These are phyloP conservation scores for Populus simonii DNA, from an alignment of 345 rosid species.

Conservation along the genomic window DNA sequence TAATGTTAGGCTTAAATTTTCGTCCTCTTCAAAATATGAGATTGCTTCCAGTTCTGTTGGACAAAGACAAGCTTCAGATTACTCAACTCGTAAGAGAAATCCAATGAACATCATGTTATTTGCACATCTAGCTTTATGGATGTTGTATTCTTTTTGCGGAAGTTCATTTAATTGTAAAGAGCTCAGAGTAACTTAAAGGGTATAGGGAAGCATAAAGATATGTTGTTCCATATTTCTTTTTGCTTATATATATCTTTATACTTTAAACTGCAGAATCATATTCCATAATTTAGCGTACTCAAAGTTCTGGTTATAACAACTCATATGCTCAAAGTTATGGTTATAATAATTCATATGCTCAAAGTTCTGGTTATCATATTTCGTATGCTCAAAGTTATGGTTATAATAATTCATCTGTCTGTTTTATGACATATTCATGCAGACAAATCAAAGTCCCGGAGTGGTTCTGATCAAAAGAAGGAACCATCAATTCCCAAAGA, in stretches of 20 bases:
- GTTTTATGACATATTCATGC: constrained; percentile 11
- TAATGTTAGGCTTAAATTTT: background rate
- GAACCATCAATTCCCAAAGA: constrained; percentile 69
- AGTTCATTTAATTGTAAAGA: background rate
- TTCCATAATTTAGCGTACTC: background rate
- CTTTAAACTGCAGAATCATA: background rate
- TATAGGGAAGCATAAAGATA: background rate
- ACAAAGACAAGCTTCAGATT: constrained; percentile 1
- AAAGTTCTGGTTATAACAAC: background rate
- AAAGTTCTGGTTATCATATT: background rate
- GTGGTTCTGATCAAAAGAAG: constrained; percentile 64
- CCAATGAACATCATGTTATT: background rate
- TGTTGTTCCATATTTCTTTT: background rate
- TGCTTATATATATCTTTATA: background rate
- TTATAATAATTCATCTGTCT: background rate
- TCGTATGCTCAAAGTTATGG: background rate
- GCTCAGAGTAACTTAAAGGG: background rate
- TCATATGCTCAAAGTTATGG: background rate
- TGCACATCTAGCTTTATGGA: background rate
- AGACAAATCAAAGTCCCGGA: constrained; percentile 79
- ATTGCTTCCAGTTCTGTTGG: background rate
- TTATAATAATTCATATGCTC: background rate
- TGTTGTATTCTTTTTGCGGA: background rate
- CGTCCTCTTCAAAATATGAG: background rate
- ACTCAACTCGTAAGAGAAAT: background rate